These are phyloP conservation scores for Russula earlei DNA, from an alignment of 768 basidiomycete species.

Conservation along the genomic window DNA sequence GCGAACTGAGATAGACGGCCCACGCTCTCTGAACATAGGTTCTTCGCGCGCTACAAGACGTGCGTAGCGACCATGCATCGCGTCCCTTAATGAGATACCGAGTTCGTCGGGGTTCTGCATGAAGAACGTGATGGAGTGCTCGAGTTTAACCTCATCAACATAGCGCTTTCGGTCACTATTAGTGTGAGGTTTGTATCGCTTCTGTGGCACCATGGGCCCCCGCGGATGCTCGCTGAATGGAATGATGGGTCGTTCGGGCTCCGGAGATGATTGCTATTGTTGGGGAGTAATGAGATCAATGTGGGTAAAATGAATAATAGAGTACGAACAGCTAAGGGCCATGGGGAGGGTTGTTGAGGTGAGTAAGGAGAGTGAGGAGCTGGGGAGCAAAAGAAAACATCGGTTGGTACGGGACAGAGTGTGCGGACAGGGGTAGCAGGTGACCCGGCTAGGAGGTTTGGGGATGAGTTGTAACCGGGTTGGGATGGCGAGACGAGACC, in stretches of 20 bases:
- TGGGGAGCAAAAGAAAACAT: background rate
- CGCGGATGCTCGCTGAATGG: slow-evolving; percentile 25
- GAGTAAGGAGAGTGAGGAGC: slow-evolving; percentile 5
- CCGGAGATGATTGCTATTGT: slow-evolving; percentile 4
- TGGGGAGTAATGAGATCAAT: no score
- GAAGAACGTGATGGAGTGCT: slow-evolving; percentile 55
- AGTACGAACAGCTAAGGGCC: no score
- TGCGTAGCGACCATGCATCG: slow-evolving; percentile 48
- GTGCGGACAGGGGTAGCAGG: no score
- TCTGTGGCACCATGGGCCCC: slow-evolving; percentile 46
- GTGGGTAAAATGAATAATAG: no score
- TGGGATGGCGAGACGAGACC: slow-evolving; percentile 15
- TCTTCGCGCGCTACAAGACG: slow-evolving; percentile 50
- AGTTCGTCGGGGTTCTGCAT: slow-evolving; percentile 42
- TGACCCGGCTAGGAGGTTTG: slow-evolving; percentile 3
- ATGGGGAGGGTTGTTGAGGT: no score
- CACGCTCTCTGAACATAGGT: slow-evolving; percentile 59
- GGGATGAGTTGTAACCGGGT: slow-evolving; percentile 12
- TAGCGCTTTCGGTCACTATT: slow-evolving; percentile 69
- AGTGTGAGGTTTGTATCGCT: slow-evolving; percentile 67
- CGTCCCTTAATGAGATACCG: slow-evolving; percentile 58
- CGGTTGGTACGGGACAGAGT: no score
- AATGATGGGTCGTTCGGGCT: no score
- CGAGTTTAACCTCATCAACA: slow-evolving; percentile 58
- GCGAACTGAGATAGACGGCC: slow-evolving; percentile 73